Evolutionary conservation across 2,329 filamentous ascomycete species (phyloP).

Genomic region (Escovopsis sp.): DNA sequence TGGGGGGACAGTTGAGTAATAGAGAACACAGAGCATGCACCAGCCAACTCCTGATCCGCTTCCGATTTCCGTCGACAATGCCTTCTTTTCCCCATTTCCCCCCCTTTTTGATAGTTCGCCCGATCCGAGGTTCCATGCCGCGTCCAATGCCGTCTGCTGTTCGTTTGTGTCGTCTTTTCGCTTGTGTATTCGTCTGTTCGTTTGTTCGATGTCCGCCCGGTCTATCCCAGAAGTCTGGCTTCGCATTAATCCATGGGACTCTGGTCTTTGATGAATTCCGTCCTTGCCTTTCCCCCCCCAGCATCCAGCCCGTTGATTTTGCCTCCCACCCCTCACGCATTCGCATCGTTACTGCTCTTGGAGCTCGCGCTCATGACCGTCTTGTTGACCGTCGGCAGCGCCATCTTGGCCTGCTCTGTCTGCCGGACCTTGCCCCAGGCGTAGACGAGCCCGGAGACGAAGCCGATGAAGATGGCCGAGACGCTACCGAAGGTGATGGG

Average conservation of each 20-base stretch:
- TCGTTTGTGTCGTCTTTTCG: no score
- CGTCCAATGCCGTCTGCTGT: no score
- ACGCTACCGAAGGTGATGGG: conserved; percentile 86
- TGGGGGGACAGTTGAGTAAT: no score
- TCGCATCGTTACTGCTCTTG: conserved; percentile 73
- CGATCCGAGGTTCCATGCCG: no score
- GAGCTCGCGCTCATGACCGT: conserved; percentile 69
- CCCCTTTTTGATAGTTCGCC: no score
- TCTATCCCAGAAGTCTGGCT: no score
- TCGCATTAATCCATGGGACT: no score
- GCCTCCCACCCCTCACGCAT: conserved; percentile 25
- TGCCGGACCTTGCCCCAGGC: conserved; percentile 29
- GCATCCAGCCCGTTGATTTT: no score
- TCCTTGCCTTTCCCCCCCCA: no score
- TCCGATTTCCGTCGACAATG: not conserved
- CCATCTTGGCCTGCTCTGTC: conserved; percentile 56
- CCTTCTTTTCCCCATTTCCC: not conserved
- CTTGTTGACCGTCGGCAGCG: conserved; percentile 46
- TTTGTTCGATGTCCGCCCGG: no score
- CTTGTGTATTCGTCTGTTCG: no score
- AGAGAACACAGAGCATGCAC: not conserved
- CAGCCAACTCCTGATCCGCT: not conserved
- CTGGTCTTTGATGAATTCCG: no score
- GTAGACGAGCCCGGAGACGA: conserved; percentile 85
- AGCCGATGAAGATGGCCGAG: conserved; percentile 80